A percentile compares a stretch with the other conserved stretches of the same genome.
These are phyloP conservation scores for Moniliella sp. DNA, from an alignment of 1,284 basidiomycete species.

Conservation along the genomic window DNA sequence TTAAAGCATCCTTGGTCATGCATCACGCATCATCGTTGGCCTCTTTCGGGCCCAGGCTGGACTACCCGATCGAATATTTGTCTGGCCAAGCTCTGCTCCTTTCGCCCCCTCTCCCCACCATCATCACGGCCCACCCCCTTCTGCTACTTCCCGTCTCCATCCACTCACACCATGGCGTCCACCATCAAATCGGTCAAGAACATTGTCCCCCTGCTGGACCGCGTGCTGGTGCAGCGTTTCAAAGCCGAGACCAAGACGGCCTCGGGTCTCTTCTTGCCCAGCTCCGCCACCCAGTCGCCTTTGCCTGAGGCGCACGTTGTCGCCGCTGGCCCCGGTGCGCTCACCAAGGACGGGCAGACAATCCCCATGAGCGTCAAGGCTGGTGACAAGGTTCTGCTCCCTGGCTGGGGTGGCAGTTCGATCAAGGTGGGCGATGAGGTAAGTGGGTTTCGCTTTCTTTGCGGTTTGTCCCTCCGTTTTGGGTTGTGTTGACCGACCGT, in stretches of 20 bases:
- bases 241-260: constrained; percentile 76
- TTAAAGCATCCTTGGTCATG: no score
- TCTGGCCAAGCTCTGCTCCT: no score
- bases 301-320: constrained; percentile 90
- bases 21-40: no score
- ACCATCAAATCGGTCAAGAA: constrained; percentile 55
- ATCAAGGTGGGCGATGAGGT: constrained; percentile 97
- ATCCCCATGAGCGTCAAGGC: constrained; percentile 60
- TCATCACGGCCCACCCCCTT: no score
- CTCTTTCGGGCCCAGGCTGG: no score
- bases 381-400: constrained; percentile 77
- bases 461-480: no score
- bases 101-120: no score
- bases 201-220: constrained; percentile 74
- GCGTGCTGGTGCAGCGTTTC: constrained; percentile 88
- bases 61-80: no score
- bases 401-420: constrained; percentile 80
- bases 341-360: constrained; percentile 58
- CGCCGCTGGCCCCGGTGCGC: constrained; percentile 75
- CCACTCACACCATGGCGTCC: constrained; percentile 5
- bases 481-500: no score
- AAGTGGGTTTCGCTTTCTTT: no score
- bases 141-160: no score
- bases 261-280: constrained; percentile 75
- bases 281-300: constrained; percentile 57